These are phyloP conservation scores for Boletus rubropictus DNA, from an alignment of 768 basidiomycete genomes.

Conservation along the genomic window DNA sequence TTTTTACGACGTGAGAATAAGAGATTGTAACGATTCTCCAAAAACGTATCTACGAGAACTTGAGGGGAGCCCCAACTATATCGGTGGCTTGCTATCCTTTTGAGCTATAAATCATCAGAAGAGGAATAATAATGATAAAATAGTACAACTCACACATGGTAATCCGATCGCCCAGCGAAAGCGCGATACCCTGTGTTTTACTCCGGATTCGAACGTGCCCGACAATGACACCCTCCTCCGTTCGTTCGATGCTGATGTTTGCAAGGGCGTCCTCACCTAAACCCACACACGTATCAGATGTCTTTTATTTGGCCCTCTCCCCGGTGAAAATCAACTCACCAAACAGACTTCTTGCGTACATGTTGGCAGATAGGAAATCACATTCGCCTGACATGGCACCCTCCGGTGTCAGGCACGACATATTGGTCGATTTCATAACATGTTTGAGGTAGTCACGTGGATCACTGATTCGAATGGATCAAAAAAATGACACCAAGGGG, in stretches of 20 bases:
- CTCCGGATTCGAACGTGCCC: conserved; percentile 95
- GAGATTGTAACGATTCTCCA: no score
- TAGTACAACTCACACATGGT: conserved; percentile 45
- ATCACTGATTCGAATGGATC: conserved; percentile 42
- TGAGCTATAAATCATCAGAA: conserved; percentile 29
- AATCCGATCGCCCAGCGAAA: conserved; percentile 89
- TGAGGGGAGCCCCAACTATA: no score
- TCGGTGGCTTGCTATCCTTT: conserved; percentile 36
- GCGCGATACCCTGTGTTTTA: conserved; percentile 96
- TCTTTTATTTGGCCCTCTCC: not conserved
- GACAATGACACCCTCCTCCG: conserved; percentile 72
- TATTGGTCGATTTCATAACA: conserved; percentile 95
- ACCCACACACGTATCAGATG: not conserved
- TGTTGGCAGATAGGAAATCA: conserved; percentile 93
- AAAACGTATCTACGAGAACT: not conserved
- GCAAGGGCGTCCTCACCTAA: conserved; percentile 93
- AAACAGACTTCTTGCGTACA: conserved; percentile 93
- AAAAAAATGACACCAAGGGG: not conserved
- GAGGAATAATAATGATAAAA: not conserved
- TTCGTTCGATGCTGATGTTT: conserved; percentile 87
- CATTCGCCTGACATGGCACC: conserved; percentile 88
- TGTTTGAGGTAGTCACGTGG: conserved; percentile 88
- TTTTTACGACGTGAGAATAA: no score
- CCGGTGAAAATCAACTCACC: conserved; percentile 46
- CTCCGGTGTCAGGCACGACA: conserved; percentile 92